Conservation (phyloP, 805 yeast species). For the Kluyveromyces siamensis region DNA sequence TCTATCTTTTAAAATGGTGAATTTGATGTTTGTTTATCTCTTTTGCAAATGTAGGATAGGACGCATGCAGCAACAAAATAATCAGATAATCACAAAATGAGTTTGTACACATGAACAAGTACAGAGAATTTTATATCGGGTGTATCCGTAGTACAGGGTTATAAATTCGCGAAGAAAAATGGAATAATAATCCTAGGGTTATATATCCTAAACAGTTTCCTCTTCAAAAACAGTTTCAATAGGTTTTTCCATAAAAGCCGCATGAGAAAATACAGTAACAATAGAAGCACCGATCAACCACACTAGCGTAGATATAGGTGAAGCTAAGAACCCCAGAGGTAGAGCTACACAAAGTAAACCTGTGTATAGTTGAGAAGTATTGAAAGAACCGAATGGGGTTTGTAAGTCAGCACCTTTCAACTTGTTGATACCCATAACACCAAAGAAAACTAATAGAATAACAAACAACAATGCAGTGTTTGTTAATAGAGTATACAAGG, state of each 20-base stretch:
- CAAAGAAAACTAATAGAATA: conserved; percentile 59
- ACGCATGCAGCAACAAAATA: too few relatives aligned
- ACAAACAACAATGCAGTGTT: conserved; percentile 81
- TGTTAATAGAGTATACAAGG: conserved; percentile 80
- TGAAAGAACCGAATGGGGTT: conserved; percentile 60
- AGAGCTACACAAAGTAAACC: conserved; percentile 66
- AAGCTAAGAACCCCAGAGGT: conserved; percentile 78
- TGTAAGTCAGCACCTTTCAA: conserved; percentile 78
- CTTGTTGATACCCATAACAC: conserved; percentile 68
- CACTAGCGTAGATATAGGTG: conserved; percentile 80
- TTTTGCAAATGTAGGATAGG: too few relatives aligned
- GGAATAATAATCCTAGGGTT: too few relatives aligned
- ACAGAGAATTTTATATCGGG: neutral
- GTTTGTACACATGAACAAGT: neutral
- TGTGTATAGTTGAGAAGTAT: conserved; percentile 77
- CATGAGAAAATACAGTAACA: conserved; percentile 74
- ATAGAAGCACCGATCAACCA: conserved; percentile 89
- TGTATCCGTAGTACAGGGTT: neutral
- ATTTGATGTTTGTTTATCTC: neutral
- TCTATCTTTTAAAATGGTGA: too few relatives aligned
- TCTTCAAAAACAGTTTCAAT: conserved; percentile 91
- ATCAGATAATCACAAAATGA: too few relatives aligned
- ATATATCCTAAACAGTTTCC: conserved; percentile 31
- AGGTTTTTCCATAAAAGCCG: conserved; percentile 88
- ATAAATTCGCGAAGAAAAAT: neutral